Percentiles rank a stretch among this genome's conserved stretches.
phyloP scores from a whole-genome alignment of 2,329 filamentous ascomycete genomes.

The Sclerotinia glacialis region DNA sequence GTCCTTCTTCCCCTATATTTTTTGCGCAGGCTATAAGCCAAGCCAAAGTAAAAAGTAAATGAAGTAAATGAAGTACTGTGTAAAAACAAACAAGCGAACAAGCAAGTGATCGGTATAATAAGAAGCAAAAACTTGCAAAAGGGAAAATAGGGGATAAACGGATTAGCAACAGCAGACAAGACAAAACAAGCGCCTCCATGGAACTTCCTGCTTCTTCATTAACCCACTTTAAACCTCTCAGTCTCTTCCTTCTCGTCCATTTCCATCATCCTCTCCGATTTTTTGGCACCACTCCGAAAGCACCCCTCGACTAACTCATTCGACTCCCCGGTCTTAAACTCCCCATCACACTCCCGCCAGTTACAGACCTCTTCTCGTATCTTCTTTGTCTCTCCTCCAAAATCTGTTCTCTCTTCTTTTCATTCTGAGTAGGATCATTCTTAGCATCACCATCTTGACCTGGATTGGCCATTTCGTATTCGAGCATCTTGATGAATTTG shows the following conservation, averaged over 20 bases:
- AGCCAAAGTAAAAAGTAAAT: not conserved
- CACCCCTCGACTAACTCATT: not conserved
- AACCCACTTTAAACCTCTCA: not conserved
- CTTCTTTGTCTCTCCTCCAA: constrained; percentile 14
- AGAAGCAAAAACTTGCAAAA: not conserved
- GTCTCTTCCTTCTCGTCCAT: not conserved
- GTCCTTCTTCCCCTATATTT: not conserved
- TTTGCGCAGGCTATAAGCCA: not conserved
- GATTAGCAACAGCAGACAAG: not conserved
- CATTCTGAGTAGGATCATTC: constrained; percentile 22
- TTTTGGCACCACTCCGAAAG: too few relatives aligned
- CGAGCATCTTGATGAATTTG: constrained; percentile 48
- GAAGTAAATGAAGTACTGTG: not conserved
- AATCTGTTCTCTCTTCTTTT: constrained; percentile 6
- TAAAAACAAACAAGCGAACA: not conserved
- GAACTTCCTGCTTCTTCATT: not conserved
- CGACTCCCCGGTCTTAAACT: constrained; percentile 2
- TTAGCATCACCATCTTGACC: constrained; percentile 35
- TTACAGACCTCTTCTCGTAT: constrained; percentile 1
- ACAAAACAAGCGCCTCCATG: not conserved
- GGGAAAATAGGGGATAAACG: not conserved
- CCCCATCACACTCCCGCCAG: not conserved
- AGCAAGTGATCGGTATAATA: not conserved
- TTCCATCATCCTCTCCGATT: too few relatives aligned
- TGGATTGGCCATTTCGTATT: constrained; percentile 48